Evolutionary conservation across 1,284 basidiomycete species (phyloP), one percentile per base, ranked within the genome.

Genomic region (Polyporus tsugae): DNA sequence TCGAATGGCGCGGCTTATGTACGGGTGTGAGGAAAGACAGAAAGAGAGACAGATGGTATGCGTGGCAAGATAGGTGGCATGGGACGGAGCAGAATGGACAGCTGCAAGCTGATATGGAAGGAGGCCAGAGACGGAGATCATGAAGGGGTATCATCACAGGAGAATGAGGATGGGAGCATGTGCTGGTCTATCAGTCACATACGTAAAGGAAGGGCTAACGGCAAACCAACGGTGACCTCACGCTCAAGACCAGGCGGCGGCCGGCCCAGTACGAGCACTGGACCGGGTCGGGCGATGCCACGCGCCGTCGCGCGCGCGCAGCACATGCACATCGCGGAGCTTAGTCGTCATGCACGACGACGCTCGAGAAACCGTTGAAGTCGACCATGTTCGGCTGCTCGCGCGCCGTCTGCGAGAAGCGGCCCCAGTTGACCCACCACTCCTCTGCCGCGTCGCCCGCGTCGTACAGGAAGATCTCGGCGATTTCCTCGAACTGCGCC

Each of bases 371-470:
- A 6, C 44, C 41, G 61, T 60, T 41, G 38, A 60, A 60, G 58
- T 60, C 38, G 6, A 60, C 58, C n/a, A 19, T 46, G 46, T 19
- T 19, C 42, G 61, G 61, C 46, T 62, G 65, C 62, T 68, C 66
- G 64, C 65, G 64, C 62, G 68, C 66, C 33, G 38, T 65, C 52
- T 67, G 62, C 53, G 70, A 67, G 64, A 74, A 74, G 22, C 72
- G 73, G 55, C 80, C 80, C 80, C 80, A 81, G 59, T 78, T 73
- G 38, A 78, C 75, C 80, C 80, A 81, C 80, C 80, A 80, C 65
- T 80, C 78, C 41, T 78, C 78, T 2, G 80, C 80, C 29, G 75
- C 78, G 58, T 80, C 80, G 53, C 76, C 74, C 6, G 79, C 79
- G 69, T 80, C 75, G 69, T 80, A 80, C 10, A 74, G 72, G 67